These are phyloP conservation scores for Blastobotrys serpentis DNA, from an alignment of 1,139 yeast species.

Conservation along the genomic window DNA sequence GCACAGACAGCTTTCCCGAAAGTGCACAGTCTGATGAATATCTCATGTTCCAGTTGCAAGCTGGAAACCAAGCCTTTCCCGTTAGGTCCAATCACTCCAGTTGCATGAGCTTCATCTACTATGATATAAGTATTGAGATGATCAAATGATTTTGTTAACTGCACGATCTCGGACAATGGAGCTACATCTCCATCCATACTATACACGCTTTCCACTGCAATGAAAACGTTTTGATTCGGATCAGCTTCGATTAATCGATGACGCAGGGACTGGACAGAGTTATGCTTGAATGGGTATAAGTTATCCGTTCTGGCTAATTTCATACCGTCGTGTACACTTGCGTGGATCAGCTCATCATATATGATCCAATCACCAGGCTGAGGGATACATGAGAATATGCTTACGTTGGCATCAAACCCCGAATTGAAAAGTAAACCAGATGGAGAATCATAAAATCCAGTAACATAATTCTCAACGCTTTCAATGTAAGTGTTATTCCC, in stretches of 20 bases:
- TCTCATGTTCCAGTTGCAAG: constrained; percentile 24
- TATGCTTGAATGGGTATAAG: constrained; percentile 24
- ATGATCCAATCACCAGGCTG: constrained; percentile 26
- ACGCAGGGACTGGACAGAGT: constrained; percentile 19
- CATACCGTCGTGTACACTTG: constrained; percentile 36
- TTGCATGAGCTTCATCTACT: constrained; percentile 35
- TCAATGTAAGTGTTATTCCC: constrained; percentile 30
- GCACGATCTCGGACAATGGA: constrained; percentile 26
- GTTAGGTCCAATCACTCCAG: constrained; percentile 29
- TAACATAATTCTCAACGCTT: constrained; percentile 25
- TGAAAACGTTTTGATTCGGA: constrained; percentile 22
- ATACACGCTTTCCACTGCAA: constrained; percentile 33
- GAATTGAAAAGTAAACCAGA: constrained; percentile 31
- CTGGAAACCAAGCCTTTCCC: constrained; percentile 30
- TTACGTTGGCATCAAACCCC: constrained; percentile 34
- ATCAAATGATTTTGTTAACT: constrained; percentile 18
- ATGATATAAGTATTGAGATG: constrained; percentile 24
- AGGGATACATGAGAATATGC: constrained; percentile 30
- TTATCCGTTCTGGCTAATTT: constrained; percentile 24
- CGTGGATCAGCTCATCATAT: constrained; percentile 34
- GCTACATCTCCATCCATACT: constrained; percentile 36
- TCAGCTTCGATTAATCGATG: constrained; percentile 12
- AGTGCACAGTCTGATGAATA: constrained; percentile 30
- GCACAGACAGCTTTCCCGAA: constrained; percentile 34
- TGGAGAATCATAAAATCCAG: constrained; percentile 26